Base-by-base conservation (phyloP, 2,329 filamentous ascomycete species). In the Fusarium sp. region DNA sequence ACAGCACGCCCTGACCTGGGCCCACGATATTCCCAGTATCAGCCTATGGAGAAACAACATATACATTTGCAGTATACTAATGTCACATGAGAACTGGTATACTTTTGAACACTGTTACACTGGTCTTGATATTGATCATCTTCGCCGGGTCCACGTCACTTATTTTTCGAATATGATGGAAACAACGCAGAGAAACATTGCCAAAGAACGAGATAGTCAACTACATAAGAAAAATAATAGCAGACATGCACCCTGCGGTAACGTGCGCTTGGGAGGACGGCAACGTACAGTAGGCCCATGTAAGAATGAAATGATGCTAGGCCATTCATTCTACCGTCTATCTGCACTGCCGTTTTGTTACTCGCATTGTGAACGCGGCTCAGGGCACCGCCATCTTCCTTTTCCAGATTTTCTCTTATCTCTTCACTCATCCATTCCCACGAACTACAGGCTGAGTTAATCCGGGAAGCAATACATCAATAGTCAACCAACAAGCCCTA, bases 251-350 rank as follows among this genome's bases (percentile, higher is more conserved):
- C 10, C 10, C 11, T 13, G 10, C 42, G 57, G 51, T 14, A 23
- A 27, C 13, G 17, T 47, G 42, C 43, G 4, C 37, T 25, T 23
- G 9, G 8, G 23, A 14, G n/a, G 15, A 17, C 43, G 44, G 56
- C 23, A 57, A 42, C 23, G 15, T 57, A 44, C 56, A 61, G 43
- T 37, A 41, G 9, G 21, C 10, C 9, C 19, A 32, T 25, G n/a
- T 21, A 8, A 13, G 38, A n/a, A n/a, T 49, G 38, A 41, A 41
- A 55, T 33, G 35, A n/a, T 23, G 15, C 38, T 14, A 42, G 43
- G 19, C 25, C n/a, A 49, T 49, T 32, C n/a, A 29, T 15, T 44
- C 42, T 25, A 9, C 15, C n/a, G 14, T 35, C 21, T 33, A 19
- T 6, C 14, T 10, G 25, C 17, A 19, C 17, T 8, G 14, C 14